Conservation (phyloP, 495 filamentous ascomycete species). For the Thozetella sp. region DNA sequence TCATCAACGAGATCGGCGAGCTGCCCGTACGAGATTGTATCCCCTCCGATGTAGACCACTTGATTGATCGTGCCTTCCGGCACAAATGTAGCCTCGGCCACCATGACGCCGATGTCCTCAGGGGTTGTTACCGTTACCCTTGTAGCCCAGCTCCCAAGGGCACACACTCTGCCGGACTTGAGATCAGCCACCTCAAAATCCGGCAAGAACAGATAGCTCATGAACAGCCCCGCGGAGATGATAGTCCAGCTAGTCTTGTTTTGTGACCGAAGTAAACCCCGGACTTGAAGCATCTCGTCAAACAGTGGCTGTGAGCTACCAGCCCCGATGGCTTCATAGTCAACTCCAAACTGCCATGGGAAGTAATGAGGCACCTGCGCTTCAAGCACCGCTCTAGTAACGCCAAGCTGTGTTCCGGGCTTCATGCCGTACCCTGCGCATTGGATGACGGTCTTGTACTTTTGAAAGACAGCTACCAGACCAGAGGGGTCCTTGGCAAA, state of each 20-base stretch:
- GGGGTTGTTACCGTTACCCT: slow-evolving; percentile 57
- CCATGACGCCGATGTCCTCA: slow-evolving; percentile 58
- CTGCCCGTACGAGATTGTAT: slow-evolving; percentile 56
- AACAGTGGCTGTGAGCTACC: slow-evolving; percentile 59
- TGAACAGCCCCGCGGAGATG: slow-evolving; percentile 65
- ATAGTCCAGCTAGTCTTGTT: slow-evolving; percentile 53
- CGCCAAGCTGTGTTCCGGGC: slow-evolving; percentile 49
- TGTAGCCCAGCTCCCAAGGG: slow-evolving; percentile 58
- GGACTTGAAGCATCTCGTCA: slow-evolving; percentile 62
- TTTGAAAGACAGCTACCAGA: slow-evolving; percentile 44
- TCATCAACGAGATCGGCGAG: slow-evolving; percentile 51
- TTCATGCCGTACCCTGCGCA: slow-evolving; percentile 56
- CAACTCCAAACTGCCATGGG: slow-evolving; percentile 70
- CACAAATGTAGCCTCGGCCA: slow-evolving; percentile 50
- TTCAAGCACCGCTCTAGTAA: slow-evolving; percentile 49
- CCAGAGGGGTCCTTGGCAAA: slow-evolving; percentile 34
- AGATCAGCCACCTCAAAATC: slow-evolving; percentile 58
- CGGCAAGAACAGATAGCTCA: slow-evolving; percentile 61
- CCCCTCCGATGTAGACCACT: slow-evolving; percentile 58
- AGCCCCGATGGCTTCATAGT: slow-evolving; percentile 61
- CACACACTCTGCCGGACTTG: slow-evolving; percentile 36
- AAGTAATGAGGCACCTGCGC: slow-evolving; percentile 49
- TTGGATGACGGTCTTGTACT: slow-evolving; percentile 54
- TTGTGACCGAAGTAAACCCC: slow-evolving; percentile 51
- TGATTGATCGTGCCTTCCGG: slow-evolving; percentile 23